phyloP scores from a whole-genome alignment of 306 rosid species.

The Boehmeria nivea region DNA sequence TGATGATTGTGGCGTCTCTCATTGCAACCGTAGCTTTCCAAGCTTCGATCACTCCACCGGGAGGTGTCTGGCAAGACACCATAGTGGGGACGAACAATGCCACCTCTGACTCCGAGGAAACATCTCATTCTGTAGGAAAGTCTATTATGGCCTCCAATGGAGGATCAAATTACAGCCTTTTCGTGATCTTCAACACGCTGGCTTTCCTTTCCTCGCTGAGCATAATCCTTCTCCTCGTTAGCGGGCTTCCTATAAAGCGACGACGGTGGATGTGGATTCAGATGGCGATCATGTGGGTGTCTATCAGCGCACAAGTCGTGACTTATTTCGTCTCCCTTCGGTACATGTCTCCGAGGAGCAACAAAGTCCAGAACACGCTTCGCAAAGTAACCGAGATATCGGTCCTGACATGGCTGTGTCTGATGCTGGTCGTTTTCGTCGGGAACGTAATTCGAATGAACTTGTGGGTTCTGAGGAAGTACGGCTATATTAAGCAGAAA shows the following conservation, averaged over 20 bases:
- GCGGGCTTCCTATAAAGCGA: slow-evolving; percentile 24
- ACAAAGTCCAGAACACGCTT: too few relatives aligned
- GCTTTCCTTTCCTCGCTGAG: slow-evolving; percentile 24
- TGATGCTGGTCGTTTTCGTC: too few relatives aligned
- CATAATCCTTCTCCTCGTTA: slow-evolving; percentile 25
- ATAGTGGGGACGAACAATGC: slow-evolving; percentile 2
- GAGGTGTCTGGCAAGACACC: slow-evolving; percentile 34
- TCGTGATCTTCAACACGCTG: slow-evolving; percentile 25
- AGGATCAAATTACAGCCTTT: slow-evolving; percentile 4
- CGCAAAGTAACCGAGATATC: too few relatives aligned
- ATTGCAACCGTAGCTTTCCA: slow-evolving; percentile 31
- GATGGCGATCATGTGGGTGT: slow-evolving; percentile 28
- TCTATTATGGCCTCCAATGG: slow-evolving; percentile 17
- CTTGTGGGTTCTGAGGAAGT: too few relatives aligned
- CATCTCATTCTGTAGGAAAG: slow-evolving; percentile 18
- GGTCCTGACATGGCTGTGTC: too few relatives aligned
- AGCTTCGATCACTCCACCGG: slow-evolving; percentile 29
- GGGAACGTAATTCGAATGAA: too few relatives aligned
- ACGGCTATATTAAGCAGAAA: too few relatives aligned
- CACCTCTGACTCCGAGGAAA: not conserved
- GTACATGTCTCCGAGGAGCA: slow-evolving; percentile 17
- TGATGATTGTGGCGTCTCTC: slow-evolving; percentile 30
- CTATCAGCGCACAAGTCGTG: slow-evolving; percentile 16
- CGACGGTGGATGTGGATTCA: slow-evolving; percentile 33
- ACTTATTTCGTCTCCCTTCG: slow-evolving; percentile 23